These are phyloP conservation scores for Tephrocybe sp. DNA, from an alignment of 768 basidiomycete genomes.

Conservation along the genomic window DNA sequence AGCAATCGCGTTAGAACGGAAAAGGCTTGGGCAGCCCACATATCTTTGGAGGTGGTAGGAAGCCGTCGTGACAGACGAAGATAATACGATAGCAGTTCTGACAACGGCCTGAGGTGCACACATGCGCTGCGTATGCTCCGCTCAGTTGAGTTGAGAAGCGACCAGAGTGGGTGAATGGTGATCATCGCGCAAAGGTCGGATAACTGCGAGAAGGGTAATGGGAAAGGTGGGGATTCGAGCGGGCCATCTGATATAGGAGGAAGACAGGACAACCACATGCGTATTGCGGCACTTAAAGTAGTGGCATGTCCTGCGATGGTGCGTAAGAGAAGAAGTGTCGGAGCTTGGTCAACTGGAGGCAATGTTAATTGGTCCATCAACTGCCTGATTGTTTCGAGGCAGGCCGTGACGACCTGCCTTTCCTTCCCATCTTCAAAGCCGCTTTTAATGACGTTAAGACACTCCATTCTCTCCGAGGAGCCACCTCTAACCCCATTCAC, in stretches of 20 bases:
- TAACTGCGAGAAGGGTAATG: slow-evolving; percentile 54
- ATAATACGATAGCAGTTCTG: slow-evolving; percentile 49
- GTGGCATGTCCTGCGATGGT: slow-evolving; percentile 32
- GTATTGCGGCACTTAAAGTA: slow-evolving; percentile 46
- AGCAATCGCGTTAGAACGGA: slow-evolving; percentile 51
- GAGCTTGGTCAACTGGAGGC: slow-evolving; percentile 12
- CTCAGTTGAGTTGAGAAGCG: slow-evolving; percentile 20
- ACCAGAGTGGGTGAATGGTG: slow-evolving; percentile 53
- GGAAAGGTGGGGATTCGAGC: slow-evolving; percentile 53
- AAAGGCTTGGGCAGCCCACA: slow-evolving; percentile 70
- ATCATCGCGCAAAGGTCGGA: slow-evolving; percentile 50
- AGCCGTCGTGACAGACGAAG: slow-evolving; percentile 57
- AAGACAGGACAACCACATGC: slow-evolving; percentile 64
- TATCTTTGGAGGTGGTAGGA: slow-evolving; percentile 50
- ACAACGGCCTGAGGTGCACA: slow-evolving; percentile 49
- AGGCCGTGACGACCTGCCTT: slow-evolving; percentile 31
- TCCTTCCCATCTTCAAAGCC: slow-evolving; percentile 42
- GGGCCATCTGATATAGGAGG: slow-evolving; percentile 38
- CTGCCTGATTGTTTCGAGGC: slow-evolving; percentile 29
- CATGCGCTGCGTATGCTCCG: slow-evolving; percentile 21
- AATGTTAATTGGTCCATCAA: slow-evolving; percentile 22
- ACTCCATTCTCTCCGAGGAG: slow-evolving; percentile 52
- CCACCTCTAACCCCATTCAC: slow-evolving; percentile 72
- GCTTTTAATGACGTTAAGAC: slow-evolving; percentile 30
- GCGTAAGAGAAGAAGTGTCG: slow-evolving; percentile 18